Base-by-base conservation (phyloP, 1,284 basidiomycete species). In the Fomitopsis palustris region DNA sequence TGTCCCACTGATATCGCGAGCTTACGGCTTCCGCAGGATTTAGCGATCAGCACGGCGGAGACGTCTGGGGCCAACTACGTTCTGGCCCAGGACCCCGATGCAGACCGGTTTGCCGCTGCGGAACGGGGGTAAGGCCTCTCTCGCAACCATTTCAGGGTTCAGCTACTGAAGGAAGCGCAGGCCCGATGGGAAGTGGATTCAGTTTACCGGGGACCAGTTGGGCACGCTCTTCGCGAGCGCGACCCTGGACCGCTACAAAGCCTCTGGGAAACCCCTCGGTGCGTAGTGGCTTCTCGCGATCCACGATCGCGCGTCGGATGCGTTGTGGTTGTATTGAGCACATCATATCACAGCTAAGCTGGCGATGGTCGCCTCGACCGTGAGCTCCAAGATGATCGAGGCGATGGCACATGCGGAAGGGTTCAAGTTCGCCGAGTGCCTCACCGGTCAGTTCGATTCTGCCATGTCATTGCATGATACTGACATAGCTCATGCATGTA, bases 301-400 rank as follows among this genome's bases (percentile, higher is more conserved):
- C 41, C 31, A n/a, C 23, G n/a, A n/a, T n/a, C n/a, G n/a, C n/a
- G n/a, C n/a, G n/a, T n/a, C n/a, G n/a, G n/a, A n/a, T n/a, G n/a
- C n/a, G n/a, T n/a, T n/a, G n/a, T n/a, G n/a, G n/a, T n/a, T n/a
- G n/a, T n/a, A 25, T 35, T 23, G 25, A 45, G 14, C 14, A 31
- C 9, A 43, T 29, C 33, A 53, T 12, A 35, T 21, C 49, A 12
- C 55, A 85, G 84, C 81, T 4, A 87, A 85, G 65, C 74, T 93
- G 7, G 90, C 87, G 1, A 92, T 95, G 84, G 86, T 93, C 9
- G 90, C 90, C 0, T 93, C 92, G 0, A 91, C 91, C 3, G 93
- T 94, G 12, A 93, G 91, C 69, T 93, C 90, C 3, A 93, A 92
- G 73, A 90, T 95, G 89, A 75, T 95, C 12, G 86, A 88, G 66